A percentile compares a stretch with the other conserved stretches of the same genome.
Conservation (phyloP, 768 basidiomycete genomes). For the Mycena alexandri region DNA sequence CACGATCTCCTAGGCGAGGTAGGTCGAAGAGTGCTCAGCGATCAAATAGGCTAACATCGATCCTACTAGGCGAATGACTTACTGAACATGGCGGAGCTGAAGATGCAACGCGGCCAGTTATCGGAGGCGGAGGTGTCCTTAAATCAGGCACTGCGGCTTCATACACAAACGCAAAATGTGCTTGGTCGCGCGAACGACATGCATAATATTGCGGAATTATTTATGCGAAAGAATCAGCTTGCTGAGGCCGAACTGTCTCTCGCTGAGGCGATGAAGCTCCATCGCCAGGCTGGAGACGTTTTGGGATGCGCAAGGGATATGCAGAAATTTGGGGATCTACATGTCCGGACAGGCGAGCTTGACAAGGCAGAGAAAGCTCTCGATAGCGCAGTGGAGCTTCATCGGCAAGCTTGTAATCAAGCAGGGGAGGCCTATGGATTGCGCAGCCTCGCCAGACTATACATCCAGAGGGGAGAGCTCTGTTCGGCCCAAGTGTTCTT, state of each 20-base stretch:
- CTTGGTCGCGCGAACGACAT: conserved; percentile 36
- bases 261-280: conserved; percentile 34
- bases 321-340: conserved; percentile 31
- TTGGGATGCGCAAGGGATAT: conserved; percentile 31
- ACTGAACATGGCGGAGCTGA: conserved; percentile 34
- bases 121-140: conserved; percentile 37
- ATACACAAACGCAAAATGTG: conserved; percentile 36
- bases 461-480: conserved; percentile 9
- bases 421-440: conserved; percentile 27
- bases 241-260: conserved; percentile 36
- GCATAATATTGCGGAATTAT: conserved; percentile 33
- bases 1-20: conserved; percentile 37
- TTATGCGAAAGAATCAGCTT: conserved; percentile 28
- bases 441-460: conserved; percentile 28
- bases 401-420: conserved; percentile 26
- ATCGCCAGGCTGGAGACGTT: conserved; percentile 33
- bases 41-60: conserved; percentile 1
- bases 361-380: conserved; percentile 28
- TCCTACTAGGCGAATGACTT: conserved; percentile 33
- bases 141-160: conserved; percentile 32
- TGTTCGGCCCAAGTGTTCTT: neutral
- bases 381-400: conserved; percentile 30
- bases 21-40: neutral
- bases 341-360: conserved; percentile 12
- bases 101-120: conserved; percentile 33